Evolutionary conservation across 1,139 yeast genomes (phyloP).

Genomic region (Kazachstania sp.): DNA sequence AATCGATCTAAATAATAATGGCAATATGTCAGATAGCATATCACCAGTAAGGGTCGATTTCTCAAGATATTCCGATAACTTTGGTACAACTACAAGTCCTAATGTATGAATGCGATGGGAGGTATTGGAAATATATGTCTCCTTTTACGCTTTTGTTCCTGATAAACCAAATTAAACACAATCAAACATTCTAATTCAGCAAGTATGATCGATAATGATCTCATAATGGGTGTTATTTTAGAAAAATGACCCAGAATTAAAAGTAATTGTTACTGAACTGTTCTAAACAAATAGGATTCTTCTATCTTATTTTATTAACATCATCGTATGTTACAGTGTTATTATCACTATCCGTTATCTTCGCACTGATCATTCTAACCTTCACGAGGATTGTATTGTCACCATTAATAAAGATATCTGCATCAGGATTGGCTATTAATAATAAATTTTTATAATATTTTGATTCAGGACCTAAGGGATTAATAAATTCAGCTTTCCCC

Average conservation of each 20-base stretch:
- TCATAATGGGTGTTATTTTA: too few species aligned
- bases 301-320: background rate
- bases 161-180: too few species aligned
- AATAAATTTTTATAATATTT: conserved; percentile 50
- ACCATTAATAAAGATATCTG: conserved; percentile 55
- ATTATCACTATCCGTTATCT: conserved; percentile 73
- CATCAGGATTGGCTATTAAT: conserved; percentile 55
- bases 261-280: too few species aligned
- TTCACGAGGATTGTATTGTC: conserved; percentile 57
- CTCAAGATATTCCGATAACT: conserved; percentile 21
- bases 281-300: background rate
- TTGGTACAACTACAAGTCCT: background rate
- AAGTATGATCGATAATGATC: too few species aligned
- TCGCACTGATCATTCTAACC: conserved; percentile 53
- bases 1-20: background rate
- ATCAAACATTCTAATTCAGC: too few species aligned
- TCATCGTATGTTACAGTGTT: conserved; percentile 39
- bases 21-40: conserved; percentile 15
- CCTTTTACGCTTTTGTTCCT: too few species aligned
- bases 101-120: too few species aligned
- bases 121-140: too few species aligned
- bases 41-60: conserved; percentile 28
- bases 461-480: conserved; percentile 34
- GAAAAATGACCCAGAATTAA: too few species aligned
- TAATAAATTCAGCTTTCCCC: conserved; percentile 58